Evolutionary conservation across 2,329 filamentous ascomycete genomes (phyloP).

Genomic region (Chaetomium strumarium): DNA sequence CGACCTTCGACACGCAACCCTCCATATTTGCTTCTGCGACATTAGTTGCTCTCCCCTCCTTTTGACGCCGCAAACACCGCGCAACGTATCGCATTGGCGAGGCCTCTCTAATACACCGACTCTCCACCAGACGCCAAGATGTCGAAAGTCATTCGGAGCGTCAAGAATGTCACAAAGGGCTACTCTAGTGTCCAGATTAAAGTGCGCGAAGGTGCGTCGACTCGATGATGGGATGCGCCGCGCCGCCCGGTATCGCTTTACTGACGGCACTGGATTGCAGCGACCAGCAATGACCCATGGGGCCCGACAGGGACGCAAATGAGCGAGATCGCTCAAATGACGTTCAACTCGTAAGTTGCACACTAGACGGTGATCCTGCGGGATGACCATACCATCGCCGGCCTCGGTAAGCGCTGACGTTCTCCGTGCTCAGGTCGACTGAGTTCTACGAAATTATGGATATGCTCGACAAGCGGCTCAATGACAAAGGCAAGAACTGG

Average conservation of each 20-base stretch:
- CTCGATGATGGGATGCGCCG: not conserved
- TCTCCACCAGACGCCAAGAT: slow-evolving; percentile 45
- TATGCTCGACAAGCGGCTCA: slow-evolving; percentile 97
- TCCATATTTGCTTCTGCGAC: slow-evolving; percentile 2
- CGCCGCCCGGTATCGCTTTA: not conserved
- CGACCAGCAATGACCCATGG: slow-evolving; percentile 98
- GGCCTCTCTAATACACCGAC: not conserved
- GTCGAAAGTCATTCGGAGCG: slow-evolving; percentile 95
- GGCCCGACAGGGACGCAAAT: slow-evolving; percentile 96
- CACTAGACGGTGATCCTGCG: not conserved
- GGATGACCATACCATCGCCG: not conserved
- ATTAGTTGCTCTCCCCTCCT: not conserved
- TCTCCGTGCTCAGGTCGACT: slow-evolving; percentile 57
- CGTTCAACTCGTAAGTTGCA: slow-evolving; percentile 81
- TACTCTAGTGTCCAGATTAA: slow-evolving; percentile 97
- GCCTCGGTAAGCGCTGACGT: slow-evolving; percentile 1
- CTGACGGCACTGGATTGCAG: slow-evolving; percentile 41
- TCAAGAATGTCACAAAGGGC: slow-evolving; percentile 99
- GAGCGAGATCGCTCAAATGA: slow-evolving; percentile 97
- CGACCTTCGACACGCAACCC: slow-evolving; percentile 11
- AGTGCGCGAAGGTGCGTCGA: slow-evolving; percentile 81
- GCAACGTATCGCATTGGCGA: slow-evolving; percentile 6
- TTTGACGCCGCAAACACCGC: slow-evolving; percentile 1
- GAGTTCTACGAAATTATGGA: slow-evolving; percentile 99
- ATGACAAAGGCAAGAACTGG: slow-evolving; percentile 99